Evolutionary conservation across 441 rosid species (phyloP), one percentile per base, ranked within the genome.

Genomic region (Viola pubescens): DNA sequence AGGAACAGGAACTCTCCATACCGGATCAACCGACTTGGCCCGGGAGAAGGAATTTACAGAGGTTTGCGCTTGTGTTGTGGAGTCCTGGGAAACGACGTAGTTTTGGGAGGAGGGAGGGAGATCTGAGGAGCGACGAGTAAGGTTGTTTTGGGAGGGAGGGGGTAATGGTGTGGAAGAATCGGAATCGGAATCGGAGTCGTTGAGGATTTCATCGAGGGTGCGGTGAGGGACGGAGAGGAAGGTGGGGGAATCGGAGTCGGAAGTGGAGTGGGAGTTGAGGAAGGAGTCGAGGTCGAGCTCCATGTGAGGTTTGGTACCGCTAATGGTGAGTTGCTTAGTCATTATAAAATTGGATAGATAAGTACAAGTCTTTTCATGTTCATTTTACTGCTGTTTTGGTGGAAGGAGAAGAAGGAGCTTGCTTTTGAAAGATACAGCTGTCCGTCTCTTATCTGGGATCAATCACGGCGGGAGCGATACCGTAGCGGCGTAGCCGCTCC

Each of bases 131-230:
- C 49, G 68, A 37, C 48, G 80, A 48, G 37, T 60, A 16, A 54
- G 40, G 49, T 71, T 69, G 12, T 66, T 70, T 3, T 80, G 72
- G 26, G 82, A 67, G 0, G 82, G 72, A 37, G 95, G 75, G 44
- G 87, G 64, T 40, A 94, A 70, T n/a, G 86, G 44, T 6, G 86
- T 38, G 44, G 92, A 80, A 50, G 92, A 82, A 62, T 79, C 84
- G 10, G 95, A 88, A 6, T 78, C 88, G 72, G 92, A 82, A 61
- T 79, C 84, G 10, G 95, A 86, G 8, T 78, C 88, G 72, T 90
- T 82, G 77, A 94, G 97, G 52, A 90, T 94, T 70, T 94, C 96
- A 52, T 88, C 99, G 54, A 94, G 74, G n/a, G 96, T 79, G 19
- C 99, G 96, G 77, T 69, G 96, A 65, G 90, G 94, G 58, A 82